Base-by-base conservation (phyloP, 2,329 filamentous ascomycete species). In the Colletotrichum orchidophilum region DNA sequence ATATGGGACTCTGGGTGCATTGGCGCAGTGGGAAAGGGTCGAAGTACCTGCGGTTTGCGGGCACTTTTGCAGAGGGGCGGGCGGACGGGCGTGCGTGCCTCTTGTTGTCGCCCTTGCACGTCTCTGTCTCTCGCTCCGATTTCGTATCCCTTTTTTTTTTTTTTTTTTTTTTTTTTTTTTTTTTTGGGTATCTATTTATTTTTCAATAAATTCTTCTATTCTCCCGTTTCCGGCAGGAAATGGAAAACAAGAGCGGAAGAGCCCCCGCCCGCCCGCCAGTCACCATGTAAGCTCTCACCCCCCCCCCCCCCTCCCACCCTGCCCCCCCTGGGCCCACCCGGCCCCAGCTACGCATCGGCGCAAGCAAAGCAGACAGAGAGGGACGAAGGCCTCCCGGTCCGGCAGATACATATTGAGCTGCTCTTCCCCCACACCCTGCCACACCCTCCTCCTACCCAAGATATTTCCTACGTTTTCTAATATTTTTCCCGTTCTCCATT, bases 371-470 rank as follows among this genome's bases (percentile, higher is more conserved):
- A 50, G 35, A 31, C 33, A 49, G 18, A 39, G 53, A 50, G 52
- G 72, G 59, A 67, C 64, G 57, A 68, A 63, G 63, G 52, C 71
- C 55, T 75, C 74, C 70, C 58, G 26, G 73, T 69, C 52, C 63
- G 66, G 55, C 64, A 63, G 66, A 72, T 70, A 70, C 68, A 70
- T 70, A 70, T 70, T 67, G 68, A 70, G 61, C 64, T 39, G 60
- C 66, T 72, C 60, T 42, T 73, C 64, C 73, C 61, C 71, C 70
- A 72, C 73, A 64, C 29, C 49, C 67, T 62, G 29, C 42, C 55
- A 35, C 21, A 31, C 42, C 27, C 35, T 11, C 50, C 64, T 72
- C 64, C 59, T 70, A 68, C 54, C 15, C 53, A 70, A 39, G 65
- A 65, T 55, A n/a, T 50, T 69, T 67, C 69, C 68, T 62, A 63